Conservation (phyloP, 2,329 filamentous ascomycete species). For the Aspergillus quadricinctus region DNA sequence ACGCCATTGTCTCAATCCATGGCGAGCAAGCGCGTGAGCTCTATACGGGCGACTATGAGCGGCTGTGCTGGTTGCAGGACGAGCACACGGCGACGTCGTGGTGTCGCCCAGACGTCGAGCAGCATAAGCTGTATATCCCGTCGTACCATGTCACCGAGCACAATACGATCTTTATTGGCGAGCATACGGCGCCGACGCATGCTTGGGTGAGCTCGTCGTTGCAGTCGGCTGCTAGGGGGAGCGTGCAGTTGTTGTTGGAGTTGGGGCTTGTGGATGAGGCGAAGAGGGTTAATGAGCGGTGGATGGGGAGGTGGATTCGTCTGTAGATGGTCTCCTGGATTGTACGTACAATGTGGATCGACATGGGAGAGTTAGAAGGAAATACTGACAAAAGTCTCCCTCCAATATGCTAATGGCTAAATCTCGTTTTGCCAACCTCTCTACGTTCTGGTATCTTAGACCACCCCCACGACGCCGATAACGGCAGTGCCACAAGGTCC, state of each 20-base stretch:
- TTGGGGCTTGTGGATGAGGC: constrained; percentile 66
- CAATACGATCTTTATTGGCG: constrained; percentile 34
- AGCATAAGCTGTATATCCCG: constrained; percentile 33
- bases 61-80: constrained; percentile 33
- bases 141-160: constrained; percentile 30
- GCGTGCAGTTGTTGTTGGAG: constrained; percentile 37
- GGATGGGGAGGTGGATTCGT: too few species aligned
- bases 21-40: constrained; percentile 21
- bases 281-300: constrained; percentile 49
- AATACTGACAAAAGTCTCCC: too few species aligned
- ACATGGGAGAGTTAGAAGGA: too few species aligned
- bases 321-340: too few species aligned
- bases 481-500: too few species aligned
- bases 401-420: too few species aligned
- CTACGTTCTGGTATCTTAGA: too few species aligned
- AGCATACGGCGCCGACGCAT: constrained; percentile 33
- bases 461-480: too few species aligned
- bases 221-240: constrained; percentile 27
- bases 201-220: constrained; percentile 30
- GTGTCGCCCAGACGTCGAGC: constrained; percentile 26
- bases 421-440: too few species aligned
- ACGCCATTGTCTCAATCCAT: constrained; percentile 25
- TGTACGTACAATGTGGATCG: too few species aligned
- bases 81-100: constrained; percentile 26
- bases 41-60: constrained; percentile 30